phyloP scores from a whole-genome alignment of 2,329 filamentous ascomycete genomes.

The Pezicula carpinea region DNA sequence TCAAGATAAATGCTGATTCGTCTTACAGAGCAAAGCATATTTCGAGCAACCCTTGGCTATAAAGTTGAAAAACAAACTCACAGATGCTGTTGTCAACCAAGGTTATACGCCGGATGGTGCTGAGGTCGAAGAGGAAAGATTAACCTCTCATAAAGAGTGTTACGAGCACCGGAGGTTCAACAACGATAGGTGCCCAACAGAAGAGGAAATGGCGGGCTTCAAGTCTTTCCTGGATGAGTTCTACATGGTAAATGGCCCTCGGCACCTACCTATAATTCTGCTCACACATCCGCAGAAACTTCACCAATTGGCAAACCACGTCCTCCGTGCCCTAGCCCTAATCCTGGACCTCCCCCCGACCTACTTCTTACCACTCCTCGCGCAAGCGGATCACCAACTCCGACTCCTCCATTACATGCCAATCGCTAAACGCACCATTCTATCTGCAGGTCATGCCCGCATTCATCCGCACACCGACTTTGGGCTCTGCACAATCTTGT shows the following conservation, averaged over 20 bases:
- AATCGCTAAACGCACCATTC: constrained; percentile 3
- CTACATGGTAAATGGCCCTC: neutral
- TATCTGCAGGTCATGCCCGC: neutral
- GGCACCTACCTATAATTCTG: neutral
- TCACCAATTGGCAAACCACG: neutral
- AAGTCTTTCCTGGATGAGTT: neutral
- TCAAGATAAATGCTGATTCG: neutral
- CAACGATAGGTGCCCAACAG: constrained; percentile 1
- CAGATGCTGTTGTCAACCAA: constrained; percentile 1
- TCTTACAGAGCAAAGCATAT: neutral
- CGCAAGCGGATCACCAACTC: constrained; percentile 6
- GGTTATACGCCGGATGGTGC: constrained; percentile 4
- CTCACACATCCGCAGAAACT: neutral
- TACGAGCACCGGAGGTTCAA: constrained; percentile 3
- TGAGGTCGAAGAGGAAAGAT: neutral
- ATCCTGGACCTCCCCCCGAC: neutral
- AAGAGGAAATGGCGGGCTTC: neutral
- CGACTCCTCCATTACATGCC: constrained; percentile 14
- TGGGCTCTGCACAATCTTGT: constrained; percentile 1
- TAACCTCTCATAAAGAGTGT: neutral
- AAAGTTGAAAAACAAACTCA: neutral
- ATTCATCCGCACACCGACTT: constrained; percentile 1
- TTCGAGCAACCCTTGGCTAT: neutral
- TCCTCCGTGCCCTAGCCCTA: neutral
- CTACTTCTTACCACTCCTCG: neutral